Evolutionary conservation across 1,284 basidiomycete species (phyloP), one percentile per base, ranked within the genome.

Genomic region (Thecaphora frezii): DNA sequence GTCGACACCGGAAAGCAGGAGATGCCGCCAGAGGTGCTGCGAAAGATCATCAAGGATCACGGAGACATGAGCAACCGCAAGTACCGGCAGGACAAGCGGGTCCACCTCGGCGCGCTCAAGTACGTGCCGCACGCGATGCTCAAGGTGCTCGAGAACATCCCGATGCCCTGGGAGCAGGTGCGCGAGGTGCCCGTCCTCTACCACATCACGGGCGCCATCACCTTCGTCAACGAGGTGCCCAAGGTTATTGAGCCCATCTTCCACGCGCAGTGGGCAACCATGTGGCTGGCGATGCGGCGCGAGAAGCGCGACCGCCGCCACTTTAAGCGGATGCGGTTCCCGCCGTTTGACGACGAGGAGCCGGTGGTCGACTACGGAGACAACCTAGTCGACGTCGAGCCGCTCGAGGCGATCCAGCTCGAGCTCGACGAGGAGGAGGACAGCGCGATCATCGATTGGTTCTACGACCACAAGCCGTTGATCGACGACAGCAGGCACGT

Each of bases 301-400:
- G 96, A 99, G 83, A 99, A 99, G 84, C 87, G 96, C 57, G 96
- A 99, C 80, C 90, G 96, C 77, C 85, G 96, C 50, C 96, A 99
- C 80, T 98, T 99, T 83, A 99, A 99, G 83, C 91, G 96, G 48
- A 98, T 99, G 93, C 88, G 96, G n/a, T 99, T 99, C 83, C 96
- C 96, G 36, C 96, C 96, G 0, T 99, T 98, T 76, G 96, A 99
- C 74, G 96, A 99, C 76, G 96, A 99, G 82, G 96, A 99, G 79
- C 75, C 74, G 37, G 71, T 96, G 13, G 67, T 76, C n/a, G 76
- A 77, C 59, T 77, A 79, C 43, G 69, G 71, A 55, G 96, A 99
- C 83, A 99, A 99, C 80, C 88, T 99, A 19, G 82, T 99, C 71
- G 96, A 99, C 73, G 93, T 97, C 16, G 96, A 98, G 59, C 96